Conservation (phyloP, 2,329 filamentous ascomycete genomes). For the Exophiala viscosa region DNA sequence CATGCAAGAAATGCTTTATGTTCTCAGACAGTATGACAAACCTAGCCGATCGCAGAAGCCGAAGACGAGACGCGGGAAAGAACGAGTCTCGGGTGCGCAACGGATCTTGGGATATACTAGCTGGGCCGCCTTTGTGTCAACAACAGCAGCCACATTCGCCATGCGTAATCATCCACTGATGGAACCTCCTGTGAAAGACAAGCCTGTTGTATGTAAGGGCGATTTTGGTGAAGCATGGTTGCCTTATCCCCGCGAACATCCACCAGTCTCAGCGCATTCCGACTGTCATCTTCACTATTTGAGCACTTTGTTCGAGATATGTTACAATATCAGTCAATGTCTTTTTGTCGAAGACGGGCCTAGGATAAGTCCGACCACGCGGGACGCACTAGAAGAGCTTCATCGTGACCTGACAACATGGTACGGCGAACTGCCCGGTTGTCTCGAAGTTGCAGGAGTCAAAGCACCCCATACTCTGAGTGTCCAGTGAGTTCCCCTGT, state of each 20-base stretch:
- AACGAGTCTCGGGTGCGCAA: conserved; percentile 1
- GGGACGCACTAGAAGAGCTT: conserved; percentile 3
- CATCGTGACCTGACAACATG: conserved; percentile 1
- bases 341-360: conserved; percentile 3
- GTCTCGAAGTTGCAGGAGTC: neutral
- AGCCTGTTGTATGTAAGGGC: neutral
- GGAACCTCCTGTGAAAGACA: neutral
- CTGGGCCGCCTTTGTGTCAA: conserved; percentile 6
- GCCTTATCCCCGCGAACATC: neutral
- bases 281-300: neutral
- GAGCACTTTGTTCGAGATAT: conserved; percentile 1
- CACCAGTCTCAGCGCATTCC: neutral
- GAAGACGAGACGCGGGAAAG: neutral
- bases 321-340: conserved; percentile 4
- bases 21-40: conserved; percentile 1
- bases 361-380: neutral
- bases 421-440: conserved; percentile 1
- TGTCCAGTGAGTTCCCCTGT: neutral
- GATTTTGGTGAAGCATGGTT: conserved; percentile 1
- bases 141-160: conserved; percentile 6
- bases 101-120: conserved; percentile 4
- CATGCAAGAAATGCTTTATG: conserved; percentile 5
- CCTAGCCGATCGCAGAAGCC: neutral
- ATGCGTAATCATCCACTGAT: conserved; percentile 1
- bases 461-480: conserved; percentile 6